These are phyloP conservation scores for Pythium graminicola DNA, from an alignment of 352 stramenopile genomes.

Conservation along the genomic window DNA sequence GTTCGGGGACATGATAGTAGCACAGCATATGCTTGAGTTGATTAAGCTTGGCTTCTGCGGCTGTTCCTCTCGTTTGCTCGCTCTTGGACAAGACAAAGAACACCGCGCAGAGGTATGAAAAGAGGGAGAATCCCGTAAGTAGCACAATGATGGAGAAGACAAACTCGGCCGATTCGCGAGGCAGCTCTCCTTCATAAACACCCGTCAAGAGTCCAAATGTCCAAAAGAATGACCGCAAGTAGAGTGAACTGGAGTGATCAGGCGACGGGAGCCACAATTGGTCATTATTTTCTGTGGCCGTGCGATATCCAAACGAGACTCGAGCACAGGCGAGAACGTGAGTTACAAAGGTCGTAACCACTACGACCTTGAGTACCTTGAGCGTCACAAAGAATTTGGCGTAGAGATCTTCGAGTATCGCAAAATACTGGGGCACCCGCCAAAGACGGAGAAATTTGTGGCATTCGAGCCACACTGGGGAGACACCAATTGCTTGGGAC, in stretches of 20 bases:
- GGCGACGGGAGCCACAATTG: constrained; percentile 67
- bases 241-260: constrained; percentile 32
- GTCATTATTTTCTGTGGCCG: no score
- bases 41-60: constrained; percentile 53
- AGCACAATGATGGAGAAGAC: constrained; percentile 56
- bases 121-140: constrained; percentile 57
- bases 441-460: constrained; percentile 49
- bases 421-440: constrained; percentile 49
- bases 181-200: constrained; percentile 58
- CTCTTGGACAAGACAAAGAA: constrained; percentile 81
- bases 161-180: constrained; percentile 56
- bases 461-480: constrained; percentile 51
- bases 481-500: constrained; percentile 46
- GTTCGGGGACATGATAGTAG: constrained; percentile 53
- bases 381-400: constrained; percentile 47
- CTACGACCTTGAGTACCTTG: constrained; percentile 62
- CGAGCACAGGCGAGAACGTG: constrained; percentile 55
- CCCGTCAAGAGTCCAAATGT: constrained; percentile 54
- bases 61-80: constrained; percentile 46
- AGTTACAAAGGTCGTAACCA: constrained; percentile 42
- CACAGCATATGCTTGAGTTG: constrained; percentile 63
- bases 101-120: constrained; percentile 60
- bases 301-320: constrained; percentile 42
- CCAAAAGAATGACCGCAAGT: constrained; percentile 62
- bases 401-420: constrained; percentile 50